These are phyloP conservation scores for Rhizophagus clarus DNA, from an alignment of 192 early-diverging fungal species.

Conservation along the genomic window DNA sequence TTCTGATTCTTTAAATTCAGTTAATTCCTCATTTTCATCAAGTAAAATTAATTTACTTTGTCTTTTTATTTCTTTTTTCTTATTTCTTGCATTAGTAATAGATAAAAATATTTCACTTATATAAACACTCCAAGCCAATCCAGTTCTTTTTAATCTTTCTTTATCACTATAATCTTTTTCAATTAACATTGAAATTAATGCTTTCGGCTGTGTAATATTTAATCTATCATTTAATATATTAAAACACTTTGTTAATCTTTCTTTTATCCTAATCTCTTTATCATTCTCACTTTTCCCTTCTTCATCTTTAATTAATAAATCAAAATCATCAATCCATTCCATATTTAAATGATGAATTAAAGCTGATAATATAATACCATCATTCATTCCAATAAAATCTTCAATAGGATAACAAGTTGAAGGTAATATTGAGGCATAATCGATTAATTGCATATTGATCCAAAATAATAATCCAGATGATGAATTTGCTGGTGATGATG, in stretches of 20 bases:
- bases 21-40: neutral
- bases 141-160: neutral
- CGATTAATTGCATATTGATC: constrained; percentile 31
- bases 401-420: constrained; percentile 18
- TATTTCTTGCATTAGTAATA: neutral
- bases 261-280: constrained; percentile 4
- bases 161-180: constrained; percentile 11
- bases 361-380: constrained; percentile 24
- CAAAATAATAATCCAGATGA: constrained; percentile 27
- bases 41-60: neutral
- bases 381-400: constrained; percentile 25
- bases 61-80: neutral
- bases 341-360: constrained; percentile 26
- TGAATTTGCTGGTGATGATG: constrained; percentile 6
- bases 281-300: neutral
- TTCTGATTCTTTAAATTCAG: neutral
- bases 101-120: constrained; percentile 25
- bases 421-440: constrained; percentile 11
- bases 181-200: constrained; percentile 11
- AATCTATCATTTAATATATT: constrained; percentile 14
- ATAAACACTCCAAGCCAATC: constrained; percentile 20
- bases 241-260: constrained; percentile 25
- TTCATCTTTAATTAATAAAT: constrained; percentile 6
- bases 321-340: constrained; percentile 30
- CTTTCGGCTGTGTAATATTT: neutral